Percentiles rank a stretch among this genome's conserved stretches.
These are phyloP conservation scores for Dendryphion nanum DNA, from an alignment of 2,329 filamentous ascomycete genomes.

Conservation along the genomic window DNA sequence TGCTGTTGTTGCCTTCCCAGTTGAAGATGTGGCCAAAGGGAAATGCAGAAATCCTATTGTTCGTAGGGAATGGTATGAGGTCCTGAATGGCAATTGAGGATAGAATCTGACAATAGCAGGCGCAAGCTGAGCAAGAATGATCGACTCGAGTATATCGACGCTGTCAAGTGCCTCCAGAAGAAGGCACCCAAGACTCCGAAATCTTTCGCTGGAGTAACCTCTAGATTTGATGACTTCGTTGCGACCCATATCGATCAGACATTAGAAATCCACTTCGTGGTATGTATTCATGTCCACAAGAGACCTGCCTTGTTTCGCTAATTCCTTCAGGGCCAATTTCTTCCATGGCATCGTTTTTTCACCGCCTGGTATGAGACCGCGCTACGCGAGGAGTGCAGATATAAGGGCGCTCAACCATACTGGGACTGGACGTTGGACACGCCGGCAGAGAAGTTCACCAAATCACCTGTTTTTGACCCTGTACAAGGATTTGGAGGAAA, in stretches of 20 bases:
- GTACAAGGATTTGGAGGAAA: not conserved
- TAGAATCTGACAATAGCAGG: not conserved
- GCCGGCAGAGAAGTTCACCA: conserved; percentile 38
- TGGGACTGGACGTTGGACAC: conserved; percentile 48
- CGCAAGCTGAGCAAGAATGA: conserved; percentile 6
- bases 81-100: too few relatives aligned
- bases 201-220: conserved; percentile 7
- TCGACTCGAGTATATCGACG: conserved; percentile 14
- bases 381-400: conserved; percentile 38
- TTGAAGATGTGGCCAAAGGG: not conserved
- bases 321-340: not conserved
- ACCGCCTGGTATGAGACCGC: conserved; percentile 35
- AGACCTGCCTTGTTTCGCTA: too few relatives aligned
- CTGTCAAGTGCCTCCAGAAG: conserved; percentile 17
- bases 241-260: conserved; percentile 21
- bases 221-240: conserved; percentile 19
- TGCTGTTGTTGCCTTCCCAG: not conserved
- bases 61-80: conserved; percentile 5
- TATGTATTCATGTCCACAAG: conserved; percentile 30
- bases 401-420: conserved; percentile 40
- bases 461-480: conserved; percentile 51
- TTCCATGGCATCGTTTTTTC: conserved; percentile 36
- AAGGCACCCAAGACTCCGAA: conserved; percentile 9
- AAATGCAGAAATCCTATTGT: conserved; percentile 3
- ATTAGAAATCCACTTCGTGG: conserved; percentile 12